Evolutionary conservation across 139 green algal species (phyloP), one percentile per base, ranked within the genome.

Genomic region (Tetradesmus lagerheimii): DNA sequence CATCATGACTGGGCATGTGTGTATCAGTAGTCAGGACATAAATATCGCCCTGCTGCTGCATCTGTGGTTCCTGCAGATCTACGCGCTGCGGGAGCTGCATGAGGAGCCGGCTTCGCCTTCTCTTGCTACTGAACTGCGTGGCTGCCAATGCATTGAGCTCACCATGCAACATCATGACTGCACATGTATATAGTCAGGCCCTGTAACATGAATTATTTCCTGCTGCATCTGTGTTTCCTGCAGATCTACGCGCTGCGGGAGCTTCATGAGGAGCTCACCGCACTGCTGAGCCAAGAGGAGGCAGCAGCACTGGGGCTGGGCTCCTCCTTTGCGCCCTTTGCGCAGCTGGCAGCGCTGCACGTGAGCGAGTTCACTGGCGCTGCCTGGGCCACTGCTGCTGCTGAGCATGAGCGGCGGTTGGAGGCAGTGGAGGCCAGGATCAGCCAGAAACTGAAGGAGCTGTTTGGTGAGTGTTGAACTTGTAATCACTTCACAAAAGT

Each of bases 161-260:
- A n/a, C n/a, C n/a, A n/a, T n/a, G n/a, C n/a, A n/a, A n/a, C n/a
- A n/a, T n/a, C n/a, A n/a, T n/a, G n/a, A n/a, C n/a, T n/a, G n/a
- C n/a, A n/a, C n/a, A n/a, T n/a, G n/a, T n/a, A n/a, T n/a, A n/a
- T n/a, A n/a, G n/a, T n/a, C n/a, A n/a, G n/a, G n/a, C n/a, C n/a
- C n/a, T n/a, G n/a, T n/a, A n/a, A n/a, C n/a, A n/a, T n/a, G n/a
- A n/a, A n/a, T n/a, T n/a, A n/a, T n/a, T 1, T 37, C 18, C 2
- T 76, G 66, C 66, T 76, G 66, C 47, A 62, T 23, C 47, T 62
- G 39, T 82, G 1, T 88, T 89, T 50, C 92, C 97, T 50, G 85
- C 86, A 95, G 93, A 85, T 96, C 2, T 95, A 94, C 80, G 89
- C 89, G 39, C 95, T 97, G 50, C 92, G 94, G 1, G 95, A 97